Conservation (phyloP, 2,329 filamentous ascomycete genomes). For the Fusarium sp. region DNA sequence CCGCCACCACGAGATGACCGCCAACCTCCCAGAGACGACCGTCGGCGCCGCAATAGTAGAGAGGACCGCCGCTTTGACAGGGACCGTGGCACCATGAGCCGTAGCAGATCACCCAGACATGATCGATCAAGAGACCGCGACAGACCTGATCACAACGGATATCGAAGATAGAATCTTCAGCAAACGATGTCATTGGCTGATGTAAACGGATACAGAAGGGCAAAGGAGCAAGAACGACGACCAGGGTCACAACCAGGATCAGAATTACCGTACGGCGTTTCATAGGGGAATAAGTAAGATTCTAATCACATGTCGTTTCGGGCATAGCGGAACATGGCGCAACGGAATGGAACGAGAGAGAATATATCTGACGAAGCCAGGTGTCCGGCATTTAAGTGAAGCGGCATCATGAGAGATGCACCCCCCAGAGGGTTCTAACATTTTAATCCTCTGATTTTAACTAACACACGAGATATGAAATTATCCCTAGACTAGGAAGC, state of each 20-base stretch:
- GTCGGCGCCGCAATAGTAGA: conserved; percentile 49
- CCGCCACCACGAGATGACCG: conserved; percentile 46
- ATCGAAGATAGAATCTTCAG: conserved; percentile 57
- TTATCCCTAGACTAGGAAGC: conserved; percentile 12
- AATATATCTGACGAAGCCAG: conserved; percentile 17
- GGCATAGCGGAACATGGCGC: conserved; percentile 28
- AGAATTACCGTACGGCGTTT: conserved; percentile 32
- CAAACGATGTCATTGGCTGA: not conserved
- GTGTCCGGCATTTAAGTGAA: conserved; percentile 26
- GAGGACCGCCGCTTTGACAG: conserved; percentile 55
- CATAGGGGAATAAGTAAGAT: conserved; percentile 8
- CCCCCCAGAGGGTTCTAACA: not conserved
- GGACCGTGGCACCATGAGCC: conserved; percentile 55
- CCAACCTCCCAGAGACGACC: conserved; percentile 44
- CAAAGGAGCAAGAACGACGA: not conserved
- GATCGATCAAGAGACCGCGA: conserved; percentile 56
- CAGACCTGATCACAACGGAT: conserved; percentile 60
- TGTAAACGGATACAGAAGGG: not conserved
- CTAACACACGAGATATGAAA: conserved; percentile 19
- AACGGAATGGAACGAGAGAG: conserved; percentile 30
- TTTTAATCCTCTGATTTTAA: conserved; percentile 4
- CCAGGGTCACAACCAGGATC: not conserved
- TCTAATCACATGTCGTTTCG: conserved; percentile 23
- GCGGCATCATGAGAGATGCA: conserved; percentile 9
- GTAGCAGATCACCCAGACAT: conserved; percentile 54